These are phyloP conservation scores for Cyberlindnera sargentensis DNA, from an alignment of 805 yeast species.

Conservation along the genomic window DNA sequence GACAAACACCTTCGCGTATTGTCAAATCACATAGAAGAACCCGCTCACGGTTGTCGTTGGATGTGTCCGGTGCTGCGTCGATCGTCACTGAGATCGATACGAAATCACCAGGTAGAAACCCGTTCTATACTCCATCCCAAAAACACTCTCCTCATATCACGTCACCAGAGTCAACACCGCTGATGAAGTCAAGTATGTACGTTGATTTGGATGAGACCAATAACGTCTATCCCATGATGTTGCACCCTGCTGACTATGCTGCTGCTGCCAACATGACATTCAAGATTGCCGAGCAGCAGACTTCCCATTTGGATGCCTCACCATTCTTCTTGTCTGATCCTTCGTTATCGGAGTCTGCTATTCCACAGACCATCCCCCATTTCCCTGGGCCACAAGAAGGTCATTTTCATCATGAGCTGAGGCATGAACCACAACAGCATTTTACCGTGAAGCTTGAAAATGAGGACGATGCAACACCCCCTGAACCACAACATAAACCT, in stretches of 20 bases:
- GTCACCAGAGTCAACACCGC: conserved; percentile 17
- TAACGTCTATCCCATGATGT: background rate
- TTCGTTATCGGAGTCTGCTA: background rate
- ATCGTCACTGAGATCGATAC: conserved; percentile 18
- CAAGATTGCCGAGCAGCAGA: background rate
- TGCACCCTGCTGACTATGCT: conserved; percentile 2
- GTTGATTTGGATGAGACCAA: background rate
- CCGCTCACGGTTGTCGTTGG: conserved; percentile 33
- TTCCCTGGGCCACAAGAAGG: background rate
- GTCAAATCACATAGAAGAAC: conserved; percentile 31
- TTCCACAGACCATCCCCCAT: conserved; percentile 1
- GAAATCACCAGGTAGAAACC: conserved; percentile 37
- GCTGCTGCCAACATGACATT: conserved; percentile 1
- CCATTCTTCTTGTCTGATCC: conserved; percentile 1
- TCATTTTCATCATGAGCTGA: background rate
- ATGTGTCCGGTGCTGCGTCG: conserved; percentile 25
- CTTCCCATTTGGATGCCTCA: background rate
- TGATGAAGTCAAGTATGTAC: conserved; percentile 13
- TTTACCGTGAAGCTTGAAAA: no score
- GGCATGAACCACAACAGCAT: background rate
- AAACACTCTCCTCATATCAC: conserved; percentile 25
- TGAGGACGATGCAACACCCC: no score
- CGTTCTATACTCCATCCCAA: conserved; percentile 37
- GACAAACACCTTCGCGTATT: conserved; percentile 10
- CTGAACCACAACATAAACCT: no score